Base-by-base conservation (phyloP, 2,329 filamentous ascomycete species). In the Phialophora macrospora region DNA sequence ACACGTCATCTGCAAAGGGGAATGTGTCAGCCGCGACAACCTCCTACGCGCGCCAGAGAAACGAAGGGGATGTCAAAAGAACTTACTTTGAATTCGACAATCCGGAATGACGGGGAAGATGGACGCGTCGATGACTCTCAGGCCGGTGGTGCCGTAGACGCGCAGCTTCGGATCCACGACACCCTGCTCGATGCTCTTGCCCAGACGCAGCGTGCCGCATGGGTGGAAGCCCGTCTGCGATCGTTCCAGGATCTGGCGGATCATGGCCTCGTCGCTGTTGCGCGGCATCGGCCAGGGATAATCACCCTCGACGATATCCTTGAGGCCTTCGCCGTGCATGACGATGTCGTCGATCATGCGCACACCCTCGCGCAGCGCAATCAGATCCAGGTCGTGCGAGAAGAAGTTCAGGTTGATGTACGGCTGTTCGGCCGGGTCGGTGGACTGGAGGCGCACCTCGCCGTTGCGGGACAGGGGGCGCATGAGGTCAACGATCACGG, bases 231-330 rank as follows among this genome's bases (percentile, higher is more conserved):
- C 81, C 2, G 85, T 88, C 76, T 88, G 84, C 32, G 76, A 83
- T n/a, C 86, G 78, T 62, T 88, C 86, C 7, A 88, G 74, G 12
- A 88, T 82, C 46, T 80, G 76, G 57, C 79, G 79, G 49, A 83
- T 81, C 85, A 88, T 88, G 1, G 77, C 81, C 63, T 83, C 81
- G 59, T 88, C 84, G 0, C 80, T 80, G 12, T 84, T 72, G 2
- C 83, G 78, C 0, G 86, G 85, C 84, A 88, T 86, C 0, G 80
- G 75, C 85, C 84, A 88, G 0, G 86, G 87, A 72, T 88, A 89
- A 79, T 79, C 76, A 7, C 57, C 68, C 5, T 69, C 67, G 22
- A 78, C 67, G 22, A 79, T 68, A 56, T 79, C 77, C 69, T 78
- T 85, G 75, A 88, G 83, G 0, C 82, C 84, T 0, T 84, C 82